Evolutionary conservation across 2,329 filamentous ascomycete genomes (phyloP).

Genomic region (Tetracladium maxilliforme): DNA sequence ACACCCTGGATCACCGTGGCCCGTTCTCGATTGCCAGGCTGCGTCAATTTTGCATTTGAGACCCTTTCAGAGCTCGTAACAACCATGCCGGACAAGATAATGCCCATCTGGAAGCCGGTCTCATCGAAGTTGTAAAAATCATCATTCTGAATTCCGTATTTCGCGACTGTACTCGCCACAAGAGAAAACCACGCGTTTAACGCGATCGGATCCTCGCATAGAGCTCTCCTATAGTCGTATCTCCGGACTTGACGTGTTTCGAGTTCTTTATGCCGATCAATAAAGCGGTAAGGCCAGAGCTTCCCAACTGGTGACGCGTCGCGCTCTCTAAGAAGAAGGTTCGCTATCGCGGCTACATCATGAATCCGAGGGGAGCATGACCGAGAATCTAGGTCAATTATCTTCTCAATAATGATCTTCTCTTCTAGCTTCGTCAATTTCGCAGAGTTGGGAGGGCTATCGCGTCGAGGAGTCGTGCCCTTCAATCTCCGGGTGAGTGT

Average conservation of each 20-base stretch:
- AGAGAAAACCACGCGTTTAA: conserved; percentile 5
- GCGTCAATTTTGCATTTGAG: conserved; percentile 3
- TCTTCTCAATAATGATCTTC: no score
- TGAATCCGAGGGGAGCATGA: no score
- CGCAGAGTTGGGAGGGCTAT: no score
- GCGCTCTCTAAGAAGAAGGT: no score
- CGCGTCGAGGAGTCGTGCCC: no score
- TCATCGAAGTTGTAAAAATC: conserved; percentile 6
- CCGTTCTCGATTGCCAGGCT: conserved; percentile 12
- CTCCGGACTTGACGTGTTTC: conserved; percentile 3
- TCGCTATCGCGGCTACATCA: no score
- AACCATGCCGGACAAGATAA: conserved; percentile 7
- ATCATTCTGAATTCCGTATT: conserved; percentile 5
- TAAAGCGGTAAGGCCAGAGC: conserved; percentile 4
- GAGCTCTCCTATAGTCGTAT: conserved; percentile 4
- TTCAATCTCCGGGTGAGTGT: no score
- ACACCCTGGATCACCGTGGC: conserved; percentile 11
- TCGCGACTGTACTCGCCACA: conserved; percentile 4
- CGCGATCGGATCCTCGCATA: conserved; percentile 4
- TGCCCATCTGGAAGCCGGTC: conserved; percentile 10
- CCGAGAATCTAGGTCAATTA: no score
- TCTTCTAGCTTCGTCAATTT: no score
- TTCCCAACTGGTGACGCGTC: conserved; percentile 3
- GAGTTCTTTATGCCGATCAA: conserved; percentile 2
- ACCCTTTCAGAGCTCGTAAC: conserved; percentile 7